phyloP scores from a whole-genome alignment of 805 yeast species.

The Barnettozyma sp. region DNA sequence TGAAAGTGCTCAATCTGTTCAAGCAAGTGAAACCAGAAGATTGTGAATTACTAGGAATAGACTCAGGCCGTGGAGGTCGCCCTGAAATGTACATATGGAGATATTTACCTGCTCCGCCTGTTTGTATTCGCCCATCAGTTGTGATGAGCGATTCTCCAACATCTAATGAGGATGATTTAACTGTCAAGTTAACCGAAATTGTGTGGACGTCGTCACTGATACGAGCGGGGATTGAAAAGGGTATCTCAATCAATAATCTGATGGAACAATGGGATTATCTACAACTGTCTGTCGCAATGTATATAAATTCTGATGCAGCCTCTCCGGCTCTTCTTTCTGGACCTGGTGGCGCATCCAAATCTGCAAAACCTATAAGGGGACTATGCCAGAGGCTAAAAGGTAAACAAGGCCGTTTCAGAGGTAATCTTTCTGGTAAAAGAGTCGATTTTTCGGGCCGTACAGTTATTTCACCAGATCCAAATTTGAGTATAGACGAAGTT shows the following conservation, averaged over 20 bases:
- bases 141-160: slow-evolving; percentile 84
- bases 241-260: slow-evolving; percentile 83
- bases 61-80: slow-evolving; percentile 79
- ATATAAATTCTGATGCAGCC: slow-evolving; percentile 92
- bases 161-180: slow-evolving; percentile 93
- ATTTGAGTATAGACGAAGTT: slow-evolving; percentile 88
- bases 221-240: slow-evolving; percentile 91
- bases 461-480: slow-evolving; percentile 98
- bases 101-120: slow-evolving; percentile 97
- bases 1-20: slow-evolving; percentile 80
- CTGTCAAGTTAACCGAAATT: slow-evolving; percentile 91
- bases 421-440: slow-evolving; percentile 95
- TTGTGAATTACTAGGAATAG: slow-evolving; percentile 88
- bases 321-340: slow-evolving; percentile 74
- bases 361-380: slow-evolving; percentile 78
- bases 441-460: slow-evolving; percentile 98
- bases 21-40: slow-evolving; percentile 80
- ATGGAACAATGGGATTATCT: slow-evolving; percentile 99
- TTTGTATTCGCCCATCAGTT: slow-evolving; percentile 96
- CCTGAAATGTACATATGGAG: slow-evolving; percentile 98
- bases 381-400: slow-evolving; percentile 97
- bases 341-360: slow-evolving; percentile 43
- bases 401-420: slow-evolving; percentile 98
- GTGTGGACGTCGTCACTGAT: slow-evolving; percentile 96
- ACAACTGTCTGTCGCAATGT: slow-evolving; percentile 94